Conservation (phyloP, 179 eudicot genomes). For the Actinidia arguta region DNA sequence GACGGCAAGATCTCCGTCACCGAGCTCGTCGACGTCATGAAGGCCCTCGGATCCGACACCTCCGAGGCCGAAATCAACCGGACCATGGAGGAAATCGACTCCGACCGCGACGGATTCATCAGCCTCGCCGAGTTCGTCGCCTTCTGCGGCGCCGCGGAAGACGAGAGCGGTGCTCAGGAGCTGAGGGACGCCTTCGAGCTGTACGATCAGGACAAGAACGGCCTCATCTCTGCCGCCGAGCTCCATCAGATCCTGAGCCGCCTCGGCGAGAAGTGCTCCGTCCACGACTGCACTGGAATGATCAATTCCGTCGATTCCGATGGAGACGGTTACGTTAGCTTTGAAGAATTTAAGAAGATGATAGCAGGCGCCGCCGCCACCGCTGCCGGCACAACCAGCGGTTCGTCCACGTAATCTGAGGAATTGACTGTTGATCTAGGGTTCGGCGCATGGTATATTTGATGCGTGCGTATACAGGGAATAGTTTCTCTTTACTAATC, state of each 20-base stretch:
- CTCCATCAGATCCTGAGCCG: conserved; percentile 58
- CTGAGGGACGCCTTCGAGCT: conserved; percentile 76
- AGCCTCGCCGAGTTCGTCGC: conserved; percentile 70
- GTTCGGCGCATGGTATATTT: not conserved
- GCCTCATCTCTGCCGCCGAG: conserved; percentile 65
- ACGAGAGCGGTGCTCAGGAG: conserved; percentile 44
- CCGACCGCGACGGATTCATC: conserved; percentile 74
- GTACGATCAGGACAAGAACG: conserved; percentile 76
- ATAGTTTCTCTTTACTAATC: not conserved
- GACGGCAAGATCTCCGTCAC: conserved; percentile 76
- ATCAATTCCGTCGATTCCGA: conserved; percentile 71
- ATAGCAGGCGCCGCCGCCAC: conserved; percentile 36
- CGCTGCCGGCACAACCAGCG: not conserved
- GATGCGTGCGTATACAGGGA: not conserved
- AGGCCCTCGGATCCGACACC: conserved; percentile 66
- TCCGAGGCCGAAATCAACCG: conserved; percentile 46
- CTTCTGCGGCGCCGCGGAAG: conserved; percentile 56
- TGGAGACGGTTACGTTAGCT: conserved; percentile 77
- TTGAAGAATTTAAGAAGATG: conserved; percentile 81
- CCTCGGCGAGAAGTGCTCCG: conserved; percentile 67
- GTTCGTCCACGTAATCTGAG: not conserved
- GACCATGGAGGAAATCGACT: conserved; percentile 80
- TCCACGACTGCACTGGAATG: conserved; percentile 62
- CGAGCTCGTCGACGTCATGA: conserved; percentile 65
- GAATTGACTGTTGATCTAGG: not conserved